phyloP scores from a whole-genome alignment of 331 rosid species.

The Rhamnella rubrinervis region DNA sequence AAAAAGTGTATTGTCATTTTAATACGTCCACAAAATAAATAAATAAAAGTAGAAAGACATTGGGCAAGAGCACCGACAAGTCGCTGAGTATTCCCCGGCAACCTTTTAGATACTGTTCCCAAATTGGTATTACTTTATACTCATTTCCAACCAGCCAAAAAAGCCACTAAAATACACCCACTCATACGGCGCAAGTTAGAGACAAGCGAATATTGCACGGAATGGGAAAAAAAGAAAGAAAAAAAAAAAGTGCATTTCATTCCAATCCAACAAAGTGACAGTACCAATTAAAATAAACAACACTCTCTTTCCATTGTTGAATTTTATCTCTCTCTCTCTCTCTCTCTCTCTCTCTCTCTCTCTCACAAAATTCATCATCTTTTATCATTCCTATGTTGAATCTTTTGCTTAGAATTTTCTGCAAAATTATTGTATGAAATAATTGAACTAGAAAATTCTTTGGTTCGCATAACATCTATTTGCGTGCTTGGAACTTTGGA shows the following conservation, averaged over 20 bases:
- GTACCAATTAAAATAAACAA: slow-evolving; percentile 3
- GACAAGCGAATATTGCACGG: slow-evolving; percentile 4
- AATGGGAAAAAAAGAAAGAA: background rate
- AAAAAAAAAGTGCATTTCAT: background rate
- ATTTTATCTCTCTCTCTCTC: background rate
- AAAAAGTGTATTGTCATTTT: background rate
- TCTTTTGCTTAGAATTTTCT: no score
- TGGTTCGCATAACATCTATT: no score
- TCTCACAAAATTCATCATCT: no score
- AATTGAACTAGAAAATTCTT: no score
- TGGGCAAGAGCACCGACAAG: slow-evolving; percentile 32
- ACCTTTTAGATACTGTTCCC: slow-evolving; percentile 31
- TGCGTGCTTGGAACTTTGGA: no score
- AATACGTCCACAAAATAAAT: background rate
- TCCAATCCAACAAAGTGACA: slow-evolving; percentile 19
- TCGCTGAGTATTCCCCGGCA: slow-evolving; percentile 36
- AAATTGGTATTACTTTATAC: slow-evolving; percentile 11
- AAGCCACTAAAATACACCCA: slow-evolving; percentile 6
- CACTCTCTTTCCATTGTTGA: no score
- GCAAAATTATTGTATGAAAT: no score
- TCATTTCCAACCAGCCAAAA: background rate
- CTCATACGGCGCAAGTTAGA: slow-evolving; percentile 16
- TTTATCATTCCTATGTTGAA: no score
- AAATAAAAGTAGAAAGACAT: background rate
- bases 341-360: background rate